Base-by-base conservation (phyloP, 2,329 filamentous ascomycete genomes). In the Mariannaea sp. region DNA sequence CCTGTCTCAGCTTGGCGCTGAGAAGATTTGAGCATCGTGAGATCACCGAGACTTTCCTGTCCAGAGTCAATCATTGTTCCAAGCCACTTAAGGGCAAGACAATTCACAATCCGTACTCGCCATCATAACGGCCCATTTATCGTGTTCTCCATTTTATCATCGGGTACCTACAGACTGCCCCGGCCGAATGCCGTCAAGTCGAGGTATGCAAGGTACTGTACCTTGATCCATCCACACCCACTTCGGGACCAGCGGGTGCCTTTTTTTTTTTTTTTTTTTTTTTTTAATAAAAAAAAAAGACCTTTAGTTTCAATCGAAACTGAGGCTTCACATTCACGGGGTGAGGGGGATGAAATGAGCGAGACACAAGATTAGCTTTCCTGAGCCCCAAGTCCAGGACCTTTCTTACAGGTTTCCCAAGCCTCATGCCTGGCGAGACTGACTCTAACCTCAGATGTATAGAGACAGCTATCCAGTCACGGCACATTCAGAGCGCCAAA, bases 401-500 rank as follows among this genome's bases (percentile, higher is more conserved):
- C 22, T 5, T 32, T 45, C 42, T 44, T 35, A 43, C 22, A 35
- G 16, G 16, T 16, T 53, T 13, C 13, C 33, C 47, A 42, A 43
- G 30, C 17, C 39, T 44, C 26, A 29, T 24, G 27, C 39, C 45
- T 54, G 39, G 40, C 45, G 45, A 48, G 29, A 38, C n/a, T n/a
- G n/a, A 40, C 29, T 5, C 29, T 32, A 44, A n/a, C n/a, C 51
- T 16, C 22, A 24, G 22, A 36, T 32, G 30, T 19, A 48, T 20
- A 33, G 51, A 19, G 26, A 29, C 39, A 13, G 35, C 42, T 39
- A 27, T 33, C 32, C 35, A 44, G 33, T 48, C 17, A n/a, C 42
- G 24, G 22, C 36, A 24, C 38, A 40, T 30, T 38, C 35, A 39
- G 32, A 53, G 13, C 30, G 50, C 50, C 39, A 44, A 14, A 54